Conservation (phyloP, 768 basidiomycete genomes). For the Boletus bicolor region DNA sequence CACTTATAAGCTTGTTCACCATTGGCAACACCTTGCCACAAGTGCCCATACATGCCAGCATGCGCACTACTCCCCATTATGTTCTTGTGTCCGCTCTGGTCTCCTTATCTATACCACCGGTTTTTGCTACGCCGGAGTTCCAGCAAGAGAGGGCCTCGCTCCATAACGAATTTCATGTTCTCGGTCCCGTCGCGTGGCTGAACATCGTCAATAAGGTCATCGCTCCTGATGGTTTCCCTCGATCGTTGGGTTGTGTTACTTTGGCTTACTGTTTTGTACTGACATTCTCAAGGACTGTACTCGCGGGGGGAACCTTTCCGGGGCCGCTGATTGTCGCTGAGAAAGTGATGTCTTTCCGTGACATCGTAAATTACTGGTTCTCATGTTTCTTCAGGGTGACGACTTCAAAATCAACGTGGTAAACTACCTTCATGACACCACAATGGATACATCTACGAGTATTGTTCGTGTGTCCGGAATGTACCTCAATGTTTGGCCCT, state of each 20-base stretch:
- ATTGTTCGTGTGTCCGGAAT: constrained; percentile 37
- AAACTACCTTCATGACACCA: constrained; percentile 41
- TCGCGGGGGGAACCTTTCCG: constrained; percentile 42
- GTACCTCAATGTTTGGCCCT: neutral
- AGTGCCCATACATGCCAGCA: neutral
- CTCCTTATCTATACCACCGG: neutral
- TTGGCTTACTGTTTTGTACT: neutral
- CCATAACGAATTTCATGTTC: neutral
- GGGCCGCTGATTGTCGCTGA: constrained; percentile 41
- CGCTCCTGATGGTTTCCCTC: constrained; percentile 47
- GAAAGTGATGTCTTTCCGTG: constrained; percentile 27
- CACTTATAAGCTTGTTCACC: neutral
- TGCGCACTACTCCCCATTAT: neutral
- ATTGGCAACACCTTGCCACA: neutral
- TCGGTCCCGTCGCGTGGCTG: constrained; percentile 29
- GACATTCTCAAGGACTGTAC: constrained; percentile 33
- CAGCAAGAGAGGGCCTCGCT: neutral
- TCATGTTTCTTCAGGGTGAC: constrained; percentile 31
- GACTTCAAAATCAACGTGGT: constrained; percentile 41
- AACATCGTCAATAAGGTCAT: constrained; percentile 40
- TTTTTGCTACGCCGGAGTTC: neutral
- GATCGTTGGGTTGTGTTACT: constrained; percentile 31
- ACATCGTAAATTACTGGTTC: neutral
- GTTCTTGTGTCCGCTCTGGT: constrained; percentile 1
- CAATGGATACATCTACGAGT: constrained; percentile 50